Evolutionary conservation across 371 early-diverging fungal species (phyloP).

Genomic region (Apophysomyces elegans): DNA sequence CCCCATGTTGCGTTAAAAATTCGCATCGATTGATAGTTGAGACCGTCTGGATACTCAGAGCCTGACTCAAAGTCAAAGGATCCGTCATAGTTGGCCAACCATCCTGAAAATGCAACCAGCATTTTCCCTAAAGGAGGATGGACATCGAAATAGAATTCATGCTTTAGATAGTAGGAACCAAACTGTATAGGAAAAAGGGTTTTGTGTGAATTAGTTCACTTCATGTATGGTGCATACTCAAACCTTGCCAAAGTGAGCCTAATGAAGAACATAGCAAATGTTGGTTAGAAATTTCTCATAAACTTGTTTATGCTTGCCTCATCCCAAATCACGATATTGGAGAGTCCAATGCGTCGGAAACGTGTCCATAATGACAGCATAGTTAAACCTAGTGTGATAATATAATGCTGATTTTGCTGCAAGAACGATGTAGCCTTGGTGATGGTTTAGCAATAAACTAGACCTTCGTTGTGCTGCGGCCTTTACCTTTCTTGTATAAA

Average conservation of each 20-base stretch:
- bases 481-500: not conserved
- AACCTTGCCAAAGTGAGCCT: constrained; percentile 92
- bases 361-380: constrained; percentile 72
- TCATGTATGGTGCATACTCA: constrained; percentile 19
- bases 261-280: constrained; percentile 13
- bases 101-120: constrained; percentile 92
- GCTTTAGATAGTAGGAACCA: constrained; percentile 90
- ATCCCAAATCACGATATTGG: constrained; percentile 83
- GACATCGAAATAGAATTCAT: constrained; percentile 98
- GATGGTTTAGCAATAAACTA: not conserved
- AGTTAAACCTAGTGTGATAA: constrained; percentile 53
- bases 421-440: not conserved
- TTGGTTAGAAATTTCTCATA: no score
- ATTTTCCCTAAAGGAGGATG: constrained; percentile 99
- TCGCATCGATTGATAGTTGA: constrained; percentile 94
- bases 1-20: constrained; percentile 90
- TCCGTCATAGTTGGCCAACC: constrained; percentile 89
- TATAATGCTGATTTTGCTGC: constrained; percentile 22
- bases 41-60: constrained; percentile 74
- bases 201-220: not conserved
- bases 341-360: constrained; percentile 70
- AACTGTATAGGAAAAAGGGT: constrained; percentile 58
- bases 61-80: constrained; percentile 93
- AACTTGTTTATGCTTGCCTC: constrained; percentile 40
- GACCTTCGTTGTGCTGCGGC: not conserved